Evolutionary conservation across 257 asterid species (phyloP).

Genomic region (Prunella vulgaris): DNA sequence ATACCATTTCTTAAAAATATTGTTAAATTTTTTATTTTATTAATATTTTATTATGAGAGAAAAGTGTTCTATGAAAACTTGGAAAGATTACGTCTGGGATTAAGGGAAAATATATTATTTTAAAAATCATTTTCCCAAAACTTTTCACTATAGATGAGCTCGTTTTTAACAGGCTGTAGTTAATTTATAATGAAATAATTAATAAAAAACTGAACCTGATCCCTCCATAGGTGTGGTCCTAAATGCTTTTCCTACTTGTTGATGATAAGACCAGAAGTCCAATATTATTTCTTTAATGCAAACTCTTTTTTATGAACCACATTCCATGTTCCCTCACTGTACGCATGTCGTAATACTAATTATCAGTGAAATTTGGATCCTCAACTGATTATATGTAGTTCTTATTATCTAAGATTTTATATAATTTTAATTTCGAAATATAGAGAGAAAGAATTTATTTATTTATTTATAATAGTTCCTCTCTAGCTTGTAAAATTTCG

Average conservation of each 20-base stretch:
- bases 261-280: constrained; percentile 26
- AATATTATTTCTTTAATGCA: constrained; percentile 13
- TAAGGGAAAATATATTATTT: background rate
- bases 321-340: constrained; percentile 27
- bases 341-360: background rate
- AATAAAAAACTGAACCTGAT: constrained; percentile 23
- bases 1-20: too few species aligned
- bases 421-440: too few species aligned
- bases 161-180: background rate
- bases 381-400: too few species aligned
- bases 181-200: background rate
- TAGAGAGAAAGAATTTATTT: too few species aligned
- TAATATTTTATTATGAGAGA: too few species aligned
- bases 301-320: constrained; percentile 27
- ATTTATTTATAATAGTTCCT: too few species aligned
- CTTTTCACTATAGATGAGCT: background rate
- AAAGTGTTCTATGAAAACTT: background rate
- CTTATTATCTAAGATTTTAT: too few species aligned
- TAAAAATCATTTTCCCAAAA: background rate
- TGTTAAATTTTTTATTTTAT: too few species aligned
- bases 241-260: constrained; percentile 18
- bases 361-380: too few species aligned
- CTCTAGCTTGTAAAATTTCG: too few species aligned
- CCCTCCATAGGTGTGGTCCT: constrained; percentile 33
- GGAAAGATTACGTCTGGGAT: background rate